Base-by-base conservation (phyloP, 2,329 filamentous ascomycete genomes). In the Claviceps spartinae region DNA sequence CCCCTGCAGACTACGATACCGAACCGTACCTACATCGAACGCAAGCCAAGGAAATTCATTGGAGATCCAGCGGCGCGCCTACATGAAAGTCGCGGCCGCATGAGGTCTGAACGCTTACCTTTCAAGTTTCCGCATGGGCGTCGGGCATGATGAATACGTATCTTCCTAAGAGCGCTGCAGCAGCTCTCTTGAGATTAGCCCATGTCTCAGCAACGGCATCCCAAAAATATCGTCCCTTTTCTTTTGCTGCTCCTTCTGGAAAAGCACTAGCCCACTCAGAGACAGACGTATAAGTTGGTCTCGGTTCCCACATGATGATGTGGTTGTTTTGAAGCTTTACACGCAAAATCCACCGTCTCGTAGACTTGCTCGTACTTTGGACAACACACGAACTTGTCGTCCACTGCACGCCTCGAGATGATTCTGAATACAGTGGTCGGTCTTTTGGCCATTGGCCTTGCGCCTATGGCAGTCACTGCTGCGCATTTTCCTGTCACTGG, bases 401-500 rank as follows among this genome's bases (percentile, higher is more conserved):
- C 7, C 5, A 16, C 5, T 18, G 5, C 2, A 11, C 26, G 18
- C 11, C 20, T 37, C 51, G 53, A 47, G 50, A 60, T 61, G 59
- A 26, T 58, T 44, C 42, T 56, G 45, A 58, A 55, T 41, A 50
- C 55, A 34, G 52, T 58, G 41, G 46, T 62, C 42, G 54, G 58
- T 51, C 54, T 58, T 52, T 57, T 64, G 55, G 59, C 59, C 52
- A 56, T 65, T 50, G 58, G 55, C 49, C 53, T 54, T 43, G 57
- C 56, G 51, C 52, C 60, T 41, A 48, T 60, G 20, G 58, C 59
- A 47, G 59, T 57, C 50, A 49, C 50, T 48, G 63, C 58, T 45
- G 56, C 64, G 48, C 60, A 56, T 37, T 58, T 62, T 49, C 60
- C 65, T 18, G 56, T 76, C 7, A 66, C 67, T 22, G 73, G 74